Conservation (phyloP, 768 basidiomycete genomes). For the Cyclocybe cylindracea region DNA sequence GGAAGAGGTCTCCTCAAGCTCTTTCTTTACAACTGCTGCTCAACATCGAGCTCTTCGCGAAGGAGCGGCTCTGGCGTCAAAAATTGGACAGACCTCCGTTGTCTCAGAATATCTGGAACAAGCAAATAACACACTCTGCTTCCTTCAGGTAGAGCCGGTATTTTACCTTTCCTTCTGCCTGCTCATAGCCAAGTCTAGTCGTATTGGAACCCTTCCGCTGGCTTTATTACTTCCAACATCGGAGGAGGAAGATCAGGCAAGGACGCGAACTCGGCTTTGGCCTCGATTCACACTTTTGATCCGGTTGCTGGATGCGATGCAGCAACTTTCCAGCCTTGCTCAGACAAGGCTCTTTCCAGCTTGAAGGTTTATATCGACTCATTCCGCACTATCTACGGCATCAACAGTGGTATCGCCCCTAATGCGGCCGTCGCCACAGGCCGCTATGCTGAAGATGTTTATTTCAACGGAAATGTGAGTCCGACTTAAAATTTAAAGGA, state of each 20-base stretch:
- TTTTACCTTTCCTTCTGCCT: constrained; percentile 30
- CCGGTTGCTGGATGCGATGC: constrained; percentile 67
- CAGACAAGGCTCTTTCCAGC: constrained; percentile 71
- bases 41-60: constrained; percentile 76
- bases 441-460: constrained; percentile 70
- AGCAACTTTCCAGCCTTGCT: constrained; percentile 77
- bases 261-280: constrained; percentile 69
- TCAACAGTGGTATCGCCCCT: constrained; percentile 60
- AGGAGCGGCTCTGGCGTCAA: constrained; percentile 61
- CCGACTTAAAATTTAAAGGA: neutral
- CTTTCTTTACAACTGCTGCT: constrained; percentile 80
- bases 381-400: constrained; percentile 63
- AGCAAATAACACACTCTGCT: constrained; percentile 68
- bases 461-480: constrained; percentile 65
- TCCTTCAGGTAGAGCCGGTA: constrained; percentile 56
- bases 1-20: constrained; percentile 72
- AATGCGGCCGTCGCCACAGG: constrained; percentile 65
- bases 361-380: constrained; percentile 63
- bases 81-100: constrained; percentile 49
- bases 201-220: constrained; percentile 63
- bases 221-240: constrained; percentile 70
- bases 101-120: constrained; percentile 53
- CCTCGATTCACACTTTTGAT: constrained; percentile 75
- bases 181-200: constrained; percentile 36
- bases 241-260: constrained; percentile 70